These are phyloP conservation scores for Aureobasidium sp. DNA, from an alignment of 2,329 filamentous ascomycete species.

Conservation along the genomic window DNA sequence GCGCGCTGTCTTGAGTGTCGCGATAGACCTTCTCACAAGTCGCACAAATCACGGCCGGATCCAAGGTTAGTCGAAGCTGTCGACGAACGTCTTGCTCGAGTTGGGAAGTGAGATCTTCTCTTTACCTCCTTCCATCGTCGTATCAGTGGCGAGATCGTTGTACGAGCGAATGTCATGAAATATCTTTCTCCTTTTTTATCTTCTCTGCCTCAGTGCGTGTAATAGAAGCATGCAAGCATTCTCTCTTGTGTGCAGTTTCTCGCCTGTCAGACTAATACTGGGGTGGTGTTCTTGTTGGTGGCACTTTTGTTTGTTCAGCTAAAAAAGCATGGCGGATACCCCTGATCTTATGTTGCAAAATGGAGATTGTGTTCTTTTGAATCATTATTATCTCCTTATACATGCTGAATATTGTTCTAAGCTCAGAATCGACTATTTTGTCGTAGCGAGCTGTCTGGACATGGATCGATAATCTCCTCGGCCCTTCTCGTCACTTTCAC, in stretches of 20 bases:
- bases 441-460: too few relatives aligned
- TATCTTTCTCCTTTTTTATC: not conserved
- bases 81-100: not conserved
- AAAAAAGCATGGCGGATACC: conserved; percentile 5
- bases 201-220: not conserved
- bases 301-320: not conserved
- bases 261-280: not conserved
- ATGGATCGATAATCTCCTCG: too few relatives aligned
- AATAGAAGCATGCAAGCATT: not conserved
- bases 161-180: not conserved
- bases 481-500: too few relatives aligned
- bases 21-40: conserved; percentile 34
- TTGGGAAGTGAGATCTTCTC: not conserved
- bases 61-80: not conserved
- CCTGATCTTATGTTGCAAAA: not conserved
- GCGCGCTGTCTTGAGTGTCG: conserved; percentile 54
- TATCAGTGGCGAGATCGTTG: not conserved
- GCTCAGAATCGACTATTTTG: too few relatives aligned
- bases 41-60: not conserved
- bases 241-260: not conserved
- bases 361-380: not conserved
- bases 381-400: too few relatives aligned
- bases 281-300: not conserved
- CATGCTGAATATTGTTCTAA: too few relatives aligned
- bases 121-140: not conserved